Percentiles rank a stretch among this genome's conserved stretches.
Evolutionary conservation across 2,329 filamentous ascomycete species (phyloP).

Genomic region (Zasmidium citrigriseum): DNA sequence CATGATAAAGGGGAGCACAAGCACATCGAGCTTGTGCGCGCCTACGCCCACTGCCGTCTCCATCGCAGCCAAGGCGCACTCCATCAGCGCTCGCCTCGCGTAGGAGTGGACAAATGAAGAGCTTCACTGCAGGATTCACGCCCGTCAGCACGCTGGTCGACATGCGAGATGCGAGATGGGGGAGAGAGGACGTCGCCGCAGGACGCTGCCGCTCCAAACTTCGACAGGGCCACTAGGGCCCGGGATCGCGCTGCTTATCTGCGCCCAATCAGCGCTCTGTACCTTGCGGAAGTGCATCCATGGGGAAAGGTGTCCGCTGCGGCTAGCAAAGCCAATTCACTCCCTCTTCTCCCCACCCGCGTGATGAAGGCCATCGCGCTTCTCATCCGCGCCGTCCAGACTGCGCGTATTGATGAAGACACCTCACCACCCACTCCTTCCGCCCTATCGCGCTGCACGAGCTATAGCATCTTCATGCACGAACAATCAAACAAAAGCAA

Average conservation of each 20-base stretch:
- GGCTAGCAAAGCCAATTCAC: background rate
- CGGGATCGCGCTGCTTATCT: background rate
- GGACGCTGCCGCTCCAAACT: background rate
- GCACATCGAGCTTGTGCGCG: too few species aligned
- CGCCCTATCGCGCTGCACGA: background rate
- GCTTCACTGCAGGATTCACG: background rate
- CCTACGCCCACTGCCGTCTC: background rate
- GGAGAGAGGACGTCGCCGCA: too few species aligned
- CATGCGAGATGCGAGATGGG: too few species aligned
- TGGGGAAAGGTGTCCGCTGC: background rate
- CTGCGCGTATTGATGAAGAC: background rate
- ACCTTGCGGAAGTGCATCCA: background rate
- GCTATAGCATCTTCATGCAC: background rate
- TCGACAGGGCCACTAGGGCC: too few species aligned
- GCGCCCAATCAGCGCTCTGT: background rate
- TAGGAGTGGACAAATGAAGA: background rate
- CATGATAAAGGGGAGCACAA: slow-evolving; percentile 2
- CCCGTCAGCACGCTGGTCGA: background rate
- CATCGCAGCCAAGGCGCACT: background rate
- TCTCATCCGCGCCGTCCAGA: background rate
- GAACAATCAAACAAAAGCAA: background rate
- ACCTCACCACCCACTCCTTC: background rate
- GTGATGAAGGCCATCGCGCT: background rate
- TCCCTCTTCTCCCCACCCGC: background rate
- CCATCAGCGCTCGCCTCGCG: background rate